Conservation (phyloP, 2,329 filamentous ascomycete species). For the Alternaria infectoria region DNA sequence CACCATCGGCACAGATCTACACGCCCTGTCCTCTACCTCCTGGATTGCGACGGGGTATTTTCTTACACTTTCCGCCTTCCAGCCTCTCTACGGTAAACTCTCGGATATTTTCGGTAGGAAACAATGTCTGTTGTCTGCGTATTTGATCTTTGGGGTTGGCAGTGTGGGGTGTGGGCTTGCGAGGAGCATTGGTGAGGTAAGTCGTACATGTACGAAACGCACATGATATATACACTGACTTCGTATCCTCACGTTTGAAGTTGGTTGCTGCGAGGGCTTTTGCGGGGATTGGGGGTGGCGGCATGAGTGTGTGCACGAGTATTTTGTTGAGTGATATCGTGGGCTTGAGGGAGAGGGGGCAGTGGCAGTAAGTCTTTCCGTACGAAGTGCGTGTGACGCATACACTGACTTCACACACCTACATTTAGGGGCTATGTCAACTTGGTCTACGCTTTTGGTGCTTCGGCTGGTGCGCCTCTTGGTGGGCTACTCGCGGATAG, state of each 20-base stretch:
- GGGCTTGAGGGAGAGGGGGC: constrained; percentile 70
- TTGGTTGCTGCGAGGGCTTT: constrained; percentile 70
- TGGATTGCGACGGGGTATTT: constrained; percentile 77
- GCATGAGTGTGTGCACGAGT: constrained; percentile 72
- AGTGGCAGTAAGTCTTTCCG: constrained; percentile 65
- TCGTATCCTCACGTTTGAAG: constrained; percentile 45
- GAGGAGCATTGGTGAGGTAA: constrained; percentile 59
- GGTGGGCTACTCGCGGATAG: constrained; percentile 74
- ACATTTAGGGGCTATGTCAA: constrained; percentile 66
- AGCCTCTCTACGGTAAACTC: constrained; percentile 75
- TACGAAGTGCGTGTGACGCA: not conserved
- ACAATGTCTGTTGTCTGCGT: constrained; percentile 67
- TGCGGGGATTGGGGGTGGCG: constrained; percentile 71
- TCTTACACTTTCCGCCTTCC: constrained; percentile 75
- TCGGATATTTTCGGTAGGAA: constrained; percentile 76
- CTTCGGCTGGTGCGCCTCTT: constrained; percentile 69
- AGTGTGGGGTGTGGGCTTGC: constrained; percentile 69
- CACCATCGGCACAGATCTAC: constrained; percentile 75
- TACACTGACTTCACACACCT: no score
- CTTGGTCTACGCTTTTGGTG: constrained; percentile 72
- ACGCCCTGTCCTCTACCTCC: constrained; percentile 74
- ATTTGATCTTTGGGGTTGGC: constrained; percentile 69
- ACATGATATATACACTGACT: not conserved
- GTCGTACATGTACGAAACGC: not conserved
- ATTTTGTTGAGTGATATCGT: constrained; percentile 76